phyloP scores from a whole-genome alignment of 176 grass and related monocot species.

The Themeda triandra region DNA sequence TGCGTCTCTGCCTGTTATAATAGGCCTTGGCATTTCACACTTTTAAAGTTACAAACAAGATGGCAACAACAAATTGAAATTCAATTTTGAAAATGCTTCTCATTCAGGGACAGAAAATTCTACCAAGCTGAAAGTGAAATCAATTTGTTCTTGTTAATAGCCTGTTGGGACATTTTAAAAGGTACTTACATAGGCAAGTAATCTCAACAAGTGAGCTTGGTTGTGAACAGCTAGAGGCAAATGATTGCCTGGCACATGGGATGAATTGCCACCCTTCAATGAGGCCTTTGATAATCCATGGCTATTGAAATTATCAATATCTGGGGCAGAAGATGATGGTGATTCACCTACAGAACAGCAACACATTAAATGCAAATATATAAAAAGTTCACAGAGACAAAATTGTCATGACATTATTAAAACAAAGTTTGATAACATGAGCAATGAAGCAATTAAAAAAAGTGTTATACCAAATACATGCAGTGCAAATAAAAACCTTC shows the following conservation, averaged over 20 bases:
- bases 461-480: conserved; percentile 8
- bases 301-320: conserved; percentile 56
- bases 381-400: not conserved
- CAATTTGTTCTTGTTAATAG: not conserved
- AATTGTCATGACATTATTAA: not conserved
- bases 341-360: conserved; percentile 40
- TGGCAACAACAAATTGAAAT: conserved; percentile 11
- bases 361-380: conserved; percentile 21
- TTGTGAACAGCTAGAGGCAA: conserved; percentile 50
- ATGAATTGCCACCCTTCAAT: conserved; percentile 41
- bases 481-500: not conserved
- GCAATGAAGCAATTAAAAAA: not conserved
- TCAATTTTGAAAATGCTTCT: not conserved
- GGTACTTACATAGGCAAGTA: conserved; percentile 79
- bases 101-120: conserved; percentile 5
- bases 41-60: not conserved
- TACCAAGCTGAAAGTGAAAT: not conserved
- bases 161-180: conserved; percentile 7
- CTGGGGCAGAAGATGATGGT: conserved; percentile 48
- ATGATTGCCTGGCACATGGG: conserved; percentile 55
- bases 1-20: not conserved
- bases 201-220: conserved; percentile 57
- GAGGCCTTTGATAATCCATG: conserved; percentile 38
- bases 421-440: not conserved
- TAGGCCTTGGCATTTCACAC: not conserved